Conservation (phyloP, 176 grass and related monocot species). For the Echinochloa phyllopogon region DNA sequence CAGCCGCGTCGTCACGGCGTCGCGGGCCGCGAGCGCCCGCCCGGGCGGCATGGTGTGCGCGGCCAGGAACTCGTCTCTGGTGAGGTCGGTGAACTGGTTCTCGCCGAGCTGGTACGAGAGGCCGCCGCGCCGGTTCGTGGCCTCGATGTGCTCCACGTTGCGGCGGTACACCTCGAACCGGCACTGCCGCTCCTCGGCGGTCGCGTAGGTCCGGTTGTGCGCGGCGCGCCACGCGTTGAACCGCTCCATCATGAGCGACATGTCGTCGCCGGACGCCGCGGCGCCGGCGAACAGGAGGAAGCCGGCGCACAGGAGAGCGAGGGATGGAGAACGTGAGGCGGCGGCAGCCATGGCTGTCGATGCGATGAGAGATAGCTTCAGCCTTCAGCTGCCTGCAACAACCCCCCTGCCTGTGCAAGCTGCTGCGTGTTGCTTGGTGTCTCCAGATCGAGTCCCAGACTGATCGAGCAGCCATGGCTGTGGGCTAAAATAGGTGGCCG, state of each 20-base stretch:
- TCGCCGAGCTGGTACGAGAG: conserved; percentile 39
- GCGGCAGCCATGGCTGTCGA: neutral
- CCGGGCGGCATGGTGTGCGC: neutral
- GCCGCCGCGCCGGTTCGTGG: conserved; percentile 20
- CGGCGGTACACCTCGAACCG: conserved; percentile 46
- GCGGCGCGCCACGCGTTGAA: conserved; percentile 18
- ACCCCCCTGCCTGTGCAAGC: neutral
- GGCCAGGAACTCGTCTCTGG: conserved; percentile 36
- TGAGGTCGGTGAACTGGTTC: conserved; percentile 55
- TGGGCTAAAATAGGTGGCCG: no score
- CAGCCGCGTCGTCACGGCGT: neutral
- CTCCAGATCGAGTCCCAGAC: no score
- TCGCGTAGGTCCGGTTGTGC: conserved; percentile 35
- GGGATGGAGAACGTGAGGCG: neutral
- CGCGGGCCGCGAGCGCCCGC: neutral
- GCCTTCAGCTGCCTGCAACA: neutral
- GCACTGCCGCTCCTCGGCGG: conserved; percentile 3
- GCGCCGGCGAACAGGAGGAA: neutral
- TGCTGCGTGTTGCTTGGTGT: neutral
- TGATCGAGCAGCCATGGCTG: no score
- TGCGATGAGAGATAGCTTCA: neutral
- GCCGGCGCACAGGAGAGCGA: neutral
- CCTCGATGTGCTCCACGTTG: conserved; percentile 46
- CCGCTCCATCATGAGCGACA: conserved; percentile 6
- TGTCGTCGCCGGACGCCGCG: neutral